Base-by-base conservation (phyloP, 176 grass and related monocot genomes). In the Microstegium vimineum region DNA sequence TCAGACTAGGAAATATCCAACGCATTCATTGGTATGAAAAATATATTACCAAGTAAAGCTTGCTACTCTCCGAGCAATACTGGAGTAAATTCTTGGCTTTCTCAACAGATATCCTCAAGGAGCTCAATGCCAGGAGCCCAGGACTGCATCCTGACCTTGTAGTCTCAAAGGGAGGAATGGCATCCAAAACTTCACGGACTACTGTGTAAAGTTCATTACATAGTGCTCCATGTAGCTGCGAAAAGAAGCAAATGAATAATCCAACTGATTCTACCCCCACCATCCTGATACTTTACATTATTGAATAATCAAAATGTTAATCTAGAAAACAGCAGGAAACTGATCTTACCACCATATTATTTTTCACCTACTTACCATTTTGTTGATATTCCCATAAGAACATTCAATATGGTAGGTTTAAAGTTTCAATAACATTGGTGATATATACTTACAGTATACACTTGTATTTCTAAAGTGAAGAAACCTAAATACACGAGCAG, bases 21-120 rank as follows among this genome's bases (percentile, higher is more conserved):
- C 35, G 73, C 8, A 64, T 60, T 32, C 15, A 66, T 4, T 25
- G 31, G 32, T 32, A 38, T 37, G 51, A 40, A 67, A 68, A 82
- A 79, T 36, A 36, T 40, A 52, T 18, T 88, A 94, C 95, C 92
- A 97, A 75, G 86, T 97, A 97, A 87, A 97, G 88, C 71, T 91
- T 94, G 95, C 95, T 97, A 76, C 81, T 91, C 42, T 97, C 95
- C 36, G 88, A 86, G 75, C 95, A 97, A 81, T 89, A 81, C 51
- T 91, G 81, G 79, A 97, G 92, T 43, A 97, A 72, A 69, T 76
- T 69, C 70, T 87, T 97, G 62, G 92, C 83, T 68, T 92, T 97
- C 52, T 91, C 74, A 32, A 92, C 82, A 78, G 73, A 61, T 71
- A 92, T 81, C 43, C 84, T 78, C 75, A 97, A 74, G 26, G 85